Evolutionary conservation across 2,329 filamentous ascomycete genomes (phyloP), one percentile per base, ranked within the genome.

Genomic region (Thermothelomyces thermophilus): DNA sequence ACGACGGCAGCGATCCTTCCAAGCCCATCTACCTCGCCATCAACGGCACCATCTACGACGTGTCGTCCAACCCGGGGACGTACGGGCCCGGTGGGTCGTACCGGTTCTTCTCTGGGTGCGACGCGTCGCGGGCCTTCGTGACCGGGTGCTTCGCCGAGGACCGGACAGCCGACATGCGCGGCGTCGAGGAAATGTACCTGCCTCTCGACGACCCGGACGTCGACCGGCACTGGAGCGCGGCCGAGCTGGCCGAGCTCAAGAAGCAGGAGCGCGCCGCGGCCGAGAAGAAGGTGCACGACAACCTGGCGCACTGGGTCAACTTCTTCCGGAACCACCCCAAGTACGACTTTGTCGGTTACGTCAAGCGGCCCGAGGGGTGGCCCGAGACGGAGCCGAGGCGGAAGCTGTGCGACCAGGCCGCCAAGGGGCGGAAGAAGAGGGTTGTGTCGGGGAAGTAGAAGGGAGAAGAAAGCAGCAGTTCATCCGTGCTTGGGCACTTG

Each of bases 101-200:
- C 74, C 77, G 83, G 62, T 84, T 86, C 70, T 95, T 98, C 67
- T 81, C 90, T 0, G 93, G 91, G 53, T 77, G 77, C 55, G 93
- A 98, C 68, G 90, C 91, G 30, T 82, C 86, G 13, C 84, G 93
- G 42, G 89, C 84, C 17, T 98, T 90, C 68, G 83, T 98, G 9
- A 97, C 93, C 2, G 89, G 88, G 16, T 98, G 93, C 68, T 98
- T 98, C 71, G 73, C 80, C 34, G 84, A 89, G 56, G 93, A 98
- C 73, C 74, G 83, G 28, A 93, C 84, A 2, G 77, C 86, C 3
- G 93, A 98, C 70, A 71, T 96, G 66, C 80, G 87, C 54, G 93
- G 93, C 40, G 84, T 88, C 4, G 93, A 97, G 70, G 78, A 83
- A 56, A 93, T 94, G 79, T 97, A 82, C 69, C 65, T 91, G 8